Evolutionary conservation across 164 flowering plant species (phyloP).

Genomic region (Amborella trichopoda): DNA sequence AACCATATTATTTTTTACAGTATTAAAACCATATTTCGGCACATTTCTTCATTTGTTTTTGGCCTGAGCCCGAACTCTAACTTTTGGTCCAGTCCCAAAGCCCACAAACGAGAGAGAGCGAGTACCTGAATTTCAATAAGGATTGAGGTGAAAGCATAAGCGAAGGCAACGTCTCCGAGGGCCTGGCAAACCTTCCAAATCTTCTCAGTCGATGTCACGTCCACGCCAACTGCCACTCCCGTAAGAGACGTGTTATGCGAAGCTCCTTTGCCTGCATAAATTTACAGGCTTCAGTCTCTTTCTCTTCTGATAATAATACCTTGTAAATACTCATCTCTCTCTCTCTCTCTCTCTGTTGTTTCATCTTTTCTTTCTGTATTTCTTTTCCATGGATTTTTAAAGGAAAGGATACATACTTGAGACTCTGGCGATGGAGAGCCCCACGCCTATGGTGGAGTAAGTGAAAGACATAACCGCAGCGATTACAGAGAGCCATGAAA

Average conservation of each 20-base stretch:
- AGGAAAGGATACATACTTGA: slow-evolving; percentile 35
- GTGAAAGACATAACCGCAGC: slow-evolving; percentile 68
- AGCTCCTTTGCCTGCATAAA: slow-evolving; percentile 18
- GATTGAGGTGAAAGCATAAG: slow-evolving; percentile 76
- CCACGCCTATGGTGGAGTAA: slow-evolving; percentile 49
- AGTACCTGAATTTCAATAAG: slow-evolving; percentile 85
- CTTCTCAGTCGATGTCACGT: slow-evolving; percentile 58
- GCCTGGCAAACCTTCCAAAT: slow-evolving; percentile 78
- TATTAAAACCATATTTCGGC: no score
- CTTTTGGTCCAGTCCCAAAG: no score
- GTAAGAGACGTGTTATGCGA: slow-evolving; percentile 47
- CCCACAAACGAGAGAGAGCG: no score
- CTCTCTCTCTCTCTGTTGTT: not conserved
- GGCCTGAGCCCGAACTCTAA: no score
- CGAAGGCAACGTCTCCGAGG: slow-evolving; percentile 88
- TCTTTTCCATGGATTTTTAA: no score
- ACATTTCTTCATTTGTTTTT: no score
- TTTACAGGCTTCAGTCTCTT: not conserved
- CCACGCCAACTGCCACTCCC: slow-evolving; percentile 59
- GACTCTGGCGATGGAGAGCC: slow-evolving; percentile 37
- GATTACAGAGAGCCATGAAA: slow-evolving; percentile 38
- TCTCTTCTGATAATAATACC: not conserved
- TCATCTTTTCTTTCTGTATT: no score
- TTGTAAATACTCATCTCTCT: not conserved
- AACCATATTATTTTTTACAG: no score